phyloP scores from a whole-genome alignment of 805 yeast genomes.

The Lachancea sp. region DNA sequence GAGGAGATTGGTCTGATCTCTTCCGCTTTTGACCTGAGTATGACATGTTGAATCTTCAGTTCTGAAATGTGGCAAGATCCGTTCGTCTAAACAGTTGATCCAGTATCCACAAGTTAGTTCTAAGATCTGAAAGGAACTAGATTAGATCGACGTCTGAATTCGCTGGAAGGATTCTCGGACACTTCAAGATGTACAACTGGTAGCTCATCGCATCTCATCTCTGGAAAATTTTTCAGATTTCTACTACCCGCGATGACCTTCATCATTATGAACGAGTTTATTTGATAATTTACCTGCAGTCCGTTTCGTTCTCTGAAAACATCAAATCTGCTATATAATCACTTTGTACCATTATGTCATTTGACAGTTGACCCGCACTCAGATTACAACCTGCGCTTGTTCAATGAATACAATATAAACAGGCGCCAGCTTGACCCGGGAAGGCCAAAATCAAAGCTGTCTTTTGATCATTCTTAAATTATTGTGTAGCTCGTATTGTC shows the following conservation, averaged over 20 bases:
- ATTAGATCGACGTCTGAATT: not conserved
- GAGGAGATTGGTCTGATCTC: conserved; percentile 42
- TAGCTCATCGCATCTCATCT: conserved; percentile 20
- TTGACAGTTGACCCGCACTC: no score
- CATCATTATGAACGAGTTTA: conserved; percentile 1
- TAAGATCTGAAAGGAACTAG: not conserved
- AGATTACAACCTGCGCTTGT: no score
- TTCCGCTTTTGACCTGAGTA: conserved; percentile 36
- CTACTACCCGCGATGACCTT: conserved; percentile 4
- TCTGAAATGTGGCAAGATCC: not conserved
- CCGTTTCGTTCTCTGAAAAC: no score
- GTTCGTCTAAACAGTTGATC: not conserved
- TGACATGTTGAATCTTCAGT: conserved; percentile 8
- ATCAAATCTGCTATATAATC: no score
- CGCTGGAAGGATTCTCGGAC: no score
- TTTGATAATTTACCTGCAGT: no score
- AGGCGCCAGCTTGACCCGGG: no score
- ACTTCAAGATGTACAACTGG: not conserved
- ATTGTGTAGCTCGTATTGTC: no score
- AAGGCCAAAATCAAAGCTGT: no score
- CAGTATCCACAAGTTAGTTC: not conserved
- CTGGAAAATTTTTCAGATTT: conserved; percentile 14
- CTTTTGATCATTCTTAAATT: no score
- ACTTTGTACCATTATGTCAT: no score
- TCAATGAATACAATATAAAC: no score